Evolutionary conservation across 768 basidiomycete genomes (phyloP), one percentile per base, ranked within the genome.

Genomic region (Leucogyrophana mollusca): DNA sequence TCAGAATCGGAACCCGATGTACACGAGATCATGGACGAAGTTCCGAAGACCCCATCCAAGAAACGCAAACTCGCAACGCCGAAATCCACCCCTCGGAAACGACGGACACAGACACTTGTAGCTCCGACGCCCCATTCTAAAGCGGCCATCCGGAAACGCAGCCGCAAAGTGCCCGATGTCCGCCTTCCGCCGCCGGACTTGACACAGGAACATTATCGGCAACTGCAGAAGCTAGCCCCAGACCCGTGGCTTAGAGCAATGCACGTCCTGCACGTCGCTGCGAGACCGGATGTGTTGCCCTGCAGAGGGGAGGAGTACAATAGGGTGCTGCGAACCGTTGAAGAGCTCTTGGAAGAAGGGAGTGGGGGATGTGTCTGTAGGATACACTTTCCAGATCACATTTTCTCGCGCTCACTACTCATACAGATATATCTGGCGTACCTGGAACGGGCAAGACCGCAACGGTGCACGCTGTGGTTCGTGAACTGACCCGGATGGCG

Each of bases 391-490:
- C 35, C 4, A 32, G 5, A 41, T 24, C 27, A 40, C 9, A 7
- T 25, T 34, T 32, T 30, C 4, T 16, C 45, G 51, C 36, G 37
- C 35, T 52, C 20, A 54, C 41, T 44, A 7, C 4, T 13, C 6
- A 21, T 48, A 11, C 44, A 97, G 94, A 98, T 66, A 96, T 98
- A 39, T 94, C 94, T 6, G 95, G 96, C 8, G 93, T 97, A 6
- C 96, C 95, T n/a, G 95, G 96, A 6, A 98, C 95, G 2, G 95
- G 96, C 8, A 99, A 98, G 69, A 99, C 96, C 1, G 96, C 96
- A 0, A 98, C 96, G 0, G 94, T 98, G 0, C 94, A 97, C 56
- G 89, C 88, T 1, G 87, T 96, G 20, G 80, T 98, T 24, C 79
- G 90, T 30, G 90, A 95, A 60, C 74, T 98, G 9, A 94, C 91